phyloP scores from a whole-genome alignment of 805 yeast species.

The Saturnispora kantuleensis region DNA sequence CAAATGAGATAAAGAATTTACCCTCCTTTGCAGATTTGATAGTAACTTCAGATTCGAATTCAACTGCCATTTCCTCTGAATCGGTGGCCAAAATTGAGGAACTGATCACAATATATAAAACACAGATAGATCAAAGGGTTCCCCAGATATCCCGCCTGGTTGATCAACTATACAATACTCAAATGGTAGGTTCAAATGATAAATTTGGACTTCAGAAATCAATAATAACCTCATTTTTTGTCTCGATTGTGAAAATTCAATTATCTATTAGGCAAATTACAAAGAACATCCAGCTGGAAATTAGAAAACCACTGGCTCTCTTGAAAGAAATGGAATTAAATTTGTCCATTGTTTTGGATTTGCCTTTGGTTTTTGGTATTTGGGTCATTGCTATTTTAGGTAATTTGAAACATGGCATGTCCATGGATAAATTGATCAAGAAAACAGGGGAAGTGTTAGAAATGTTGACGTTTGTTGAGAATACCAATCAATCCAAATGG shows the following conservation, averaged over 20 bases:
- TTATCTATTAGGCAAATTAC: constrained; percentile 28
- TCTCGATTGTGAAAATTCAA: constrained; percentile 30
- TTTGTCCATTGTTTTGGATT: constrained; percentile 39
- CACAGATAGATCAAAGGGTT: constrained; percentile 17
- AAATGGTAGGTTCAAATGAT: constrained; percentile 29
- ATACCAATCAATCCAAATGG: constrained; percentile 51
- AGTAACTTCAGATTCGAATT: constrained; percentile 20
- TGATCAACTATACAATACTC: constrained; percentile 26
- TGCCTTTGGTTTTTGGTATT: constrained; percentile 67
- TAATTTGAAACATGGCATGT: constrained; percentile 43
- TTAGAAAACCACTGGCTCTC: constrained; percentile 22
- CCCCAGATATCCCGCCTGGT: constrained; percentile 29
- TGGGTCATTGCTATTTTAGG: constrained; percentile 52
- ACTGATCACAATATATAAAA: constrained; percentile 16
- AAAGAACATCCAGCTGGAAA: constrained; percentile 23
- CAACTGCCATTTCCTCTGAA: constrained; percentile 19
- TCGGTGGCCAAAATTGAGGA: constrained; percentile 18
- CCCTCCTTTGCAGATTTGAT: constrained; percentile 26
- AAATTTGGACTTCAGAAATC: constrained; percentile 25
- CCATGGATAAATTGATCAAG: constrained; percentile 28
- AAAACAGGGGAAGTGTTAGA: constrained; percentile 51
- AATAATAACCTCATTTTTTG: constrained; percentile 26
- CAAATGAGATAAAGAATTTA: constrained; percentile 15
- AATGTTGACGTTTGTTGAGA: constrained; percentile 46
- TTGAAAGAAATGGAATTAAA: constrained; percentile 27